phyloP scores from a whole-genome alignment of 495 filamentous ascomycete genomes.

The Aspergillus indologenus region DNA sequence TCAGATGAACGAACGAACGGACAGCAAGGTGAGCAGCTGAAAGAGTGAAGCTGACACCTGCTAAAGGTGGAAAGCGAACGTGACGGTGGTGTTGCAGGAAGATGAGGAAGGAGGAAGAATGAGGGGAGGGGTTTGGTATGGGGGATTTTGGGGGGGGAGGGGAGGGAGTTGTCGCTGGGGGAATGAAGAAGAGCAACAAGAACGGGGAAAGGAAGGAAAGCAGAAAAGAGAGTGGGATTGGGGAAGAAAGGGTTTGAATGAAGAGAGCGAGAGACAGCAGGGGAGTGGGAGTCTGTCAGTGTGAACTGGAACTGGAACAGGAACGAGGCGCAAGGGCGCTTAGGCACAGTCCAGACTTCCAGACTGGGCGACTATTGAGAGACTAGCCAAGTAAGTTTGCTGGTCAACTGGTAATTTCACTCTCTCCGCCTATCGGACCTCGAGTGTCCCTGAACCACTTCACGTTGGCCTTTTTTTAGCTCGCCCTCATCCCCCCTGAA shows the following conservation, averaged over 20 bases:
- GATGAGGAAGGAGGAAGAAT: constrained; percentile 26
- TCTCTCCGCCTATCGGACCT: constrained; percentile 10
- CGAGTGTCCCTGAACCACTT: constrained; percentile 10
- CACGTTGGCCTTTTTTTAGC: constrained; percentile 3
- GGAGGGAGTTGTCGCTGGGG: constrained; percentile 23
- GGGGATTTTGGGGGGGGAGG: too few relatives aligned
- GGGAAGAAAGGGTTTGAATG: constrained; percentile 1
- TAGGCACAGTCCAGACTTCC: constrained; percentile 6
- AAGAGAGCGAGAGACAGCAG: constrained; percentile 15
- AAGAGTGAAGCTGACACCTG: constrained; percentile 84
- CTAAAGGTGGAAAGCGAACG: constrained; percentile 29
- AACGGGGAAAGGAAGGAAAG: constrained; percentile 32
- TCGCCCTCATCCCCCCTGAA: background rate
- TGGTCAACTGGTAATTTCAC: constrained; percentile 13
- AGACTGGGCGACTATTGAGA: background rate
- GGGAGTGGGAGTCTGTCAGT: constrained; percentile 6
- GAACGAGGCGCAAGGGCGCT: constrained; percentile 26
- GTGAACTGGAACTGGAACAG: constrained; percentile 6
- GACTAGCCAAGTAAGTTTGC: constrained; percentile 3
- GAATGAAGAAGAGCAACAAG: constrained; percentile 49
- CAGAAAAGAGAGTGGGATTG: constrained; percentile 20
- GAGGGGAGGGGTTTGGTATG: constrained; percentile 40
- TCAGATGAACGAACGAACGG: constrained; percentile 46
- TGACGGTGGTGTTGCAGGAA: constrained; percentile 13
- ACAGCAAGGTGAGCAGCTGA: constrained; percentile 61